Evolutionary conservation across 208 protist genomes (phyloP).

Genomic region (Trypanosomatidae sp.): DNA sequence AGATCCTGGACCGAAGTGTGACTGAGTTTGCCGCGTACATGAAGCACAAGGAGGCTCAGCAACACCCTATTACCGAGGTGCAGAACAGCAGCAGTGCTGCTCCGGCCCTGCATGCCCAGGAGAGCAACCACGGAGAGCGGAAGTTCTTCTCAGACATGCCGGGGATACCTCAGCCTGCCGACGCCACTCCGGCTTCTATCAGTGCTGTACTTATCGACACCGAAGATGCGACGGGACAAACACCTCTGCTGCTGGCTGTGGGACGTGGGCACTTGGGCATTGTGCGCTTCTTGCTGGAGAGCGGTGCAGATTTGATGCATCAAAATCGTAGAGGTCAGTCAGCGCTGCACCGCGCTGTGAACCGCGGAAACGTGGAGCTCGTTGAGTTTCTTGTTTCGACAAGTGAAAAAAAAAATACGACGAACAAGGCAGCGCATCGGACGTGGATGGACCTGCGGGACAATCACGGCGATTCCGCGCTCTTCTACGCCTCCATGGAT

Average conservation of each 20-base stretch:
- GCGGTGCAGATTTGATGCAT: conserved; percentile 57
- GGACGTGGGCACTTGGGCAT: conserved; percentile 57
- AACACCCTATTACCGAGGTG: not conserved
- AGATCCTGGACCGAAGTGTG: conserved; percentile 52
- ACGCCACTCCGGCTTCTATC: conserved; percentile 4
- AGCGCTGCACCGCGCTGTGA: conserved; percentile 78
- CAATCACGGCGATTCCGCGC: conserved; percentile 74
- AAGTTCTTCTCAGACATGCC: not conserved
- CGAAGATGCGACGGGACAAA: conserved; percentile 66
- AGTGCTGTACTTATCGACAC: conserved; percentile 37
- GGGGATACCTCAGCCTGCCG: not conserved
- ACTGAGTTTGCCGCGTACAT: conserved; percentile 26
- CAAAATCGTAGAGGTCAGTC: conserved; percentile 82
- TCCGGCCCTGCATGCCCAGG: not conserved
- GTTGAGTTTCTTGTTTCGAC: conserved; percentile 72
- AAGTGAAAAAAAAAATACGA: conserved; percentile 48
- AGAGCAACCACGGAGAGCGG: not conserved
- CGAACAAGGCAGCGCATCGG: conserved; percentile 37
- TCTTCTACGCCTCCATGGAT: conserved; percentile 92
- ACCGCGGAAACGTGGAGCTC: conserved; percentile 62
- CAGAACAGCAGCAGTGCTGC: not conserved
- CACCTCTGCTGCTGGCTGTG: conserved; percentile 63
- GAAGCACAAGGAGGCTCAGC: conserved; percentile 10
- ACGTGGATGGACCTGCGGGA: conserved; percentile 88
- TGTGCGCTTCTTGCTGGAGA: conserved; percentile 64